A percentile compares a stretch with the other conserved stretches of the same genome.
These are phyloP conservation scores for Blastomyces silverae DNA, from an alignment of 2,329 filamentous ascomycete species.

Conservation along the genomic window DNA sequence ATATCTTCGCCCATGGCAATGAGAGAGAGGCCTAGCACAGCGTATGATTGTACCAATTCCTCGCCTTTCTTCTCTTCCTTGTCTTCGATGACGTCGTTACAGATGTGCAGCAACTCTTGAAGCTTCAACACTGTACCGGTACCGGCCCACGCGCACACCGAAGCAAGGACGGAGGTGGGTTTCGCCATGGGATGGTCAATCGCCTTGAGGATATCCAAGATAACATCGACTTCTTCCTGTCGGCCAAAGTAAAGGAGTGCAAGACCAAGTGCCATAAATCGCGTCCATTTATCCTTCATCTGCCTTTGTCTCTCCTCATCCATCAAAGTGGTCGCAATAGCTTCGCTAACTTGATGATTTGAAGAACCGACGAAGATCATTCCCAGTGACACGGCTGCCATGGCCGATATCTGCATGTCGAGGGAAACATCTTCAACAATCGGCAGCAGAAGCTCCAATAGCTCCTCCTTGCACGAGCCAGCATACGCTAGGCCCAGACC, in stretches of 20 bases:
- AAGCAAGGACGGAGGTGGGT: constrained; percentile 86
- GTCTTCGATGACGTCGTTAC: constrained; percentile 94
- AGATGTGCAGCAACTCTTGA: constrained; percentile 93
- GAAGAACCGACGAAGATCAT: constrained; percentile 90
- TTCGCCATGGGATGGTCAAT: constrained; percentile 96
- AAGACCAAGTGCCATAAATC: constrained; percentile 89
- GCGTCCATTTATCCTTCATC: constrained; percentile 95
- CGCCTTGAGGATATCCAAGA: constrained; percentile 91
- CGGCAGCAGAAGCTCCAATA: constrained; percentile 78
- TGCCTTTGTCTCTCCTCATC: constrained; percentile 88
- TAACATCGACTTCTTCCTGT: constrained; percentile 98
- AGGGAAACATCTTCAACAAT: constrained; percentile 76
- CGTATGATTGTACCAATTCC: constrained; percentile 91
- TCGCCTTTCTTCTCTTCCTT: constrained; percentile 92
- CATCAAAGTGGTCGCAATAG: constrained; percentile 84
- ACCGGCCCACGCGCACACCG: constrained; percentile 96
- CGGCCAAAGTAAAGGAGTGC: constrained; percentile 92
- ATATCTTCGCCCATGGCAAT: constrained; percentile 98
- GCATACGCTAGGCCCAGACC: constrained; percentile 91
- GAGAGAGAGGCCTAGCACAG: constrained; percentile 84
- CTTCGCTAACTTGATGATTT: constrained; percentile 82
- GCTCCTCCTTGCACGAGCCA: constrained; percentile 82
- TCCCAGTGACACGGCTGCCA: constrained; percentile 87
- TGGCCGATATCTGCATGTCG: constrained; percentile 92
- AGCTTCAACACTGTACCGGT: constrained; percentile 96